phyloP scores from a whole-genome alignment of 2,329 filamentous ascomycete species.

The Pseudogymnoascus sp. region DNA sequence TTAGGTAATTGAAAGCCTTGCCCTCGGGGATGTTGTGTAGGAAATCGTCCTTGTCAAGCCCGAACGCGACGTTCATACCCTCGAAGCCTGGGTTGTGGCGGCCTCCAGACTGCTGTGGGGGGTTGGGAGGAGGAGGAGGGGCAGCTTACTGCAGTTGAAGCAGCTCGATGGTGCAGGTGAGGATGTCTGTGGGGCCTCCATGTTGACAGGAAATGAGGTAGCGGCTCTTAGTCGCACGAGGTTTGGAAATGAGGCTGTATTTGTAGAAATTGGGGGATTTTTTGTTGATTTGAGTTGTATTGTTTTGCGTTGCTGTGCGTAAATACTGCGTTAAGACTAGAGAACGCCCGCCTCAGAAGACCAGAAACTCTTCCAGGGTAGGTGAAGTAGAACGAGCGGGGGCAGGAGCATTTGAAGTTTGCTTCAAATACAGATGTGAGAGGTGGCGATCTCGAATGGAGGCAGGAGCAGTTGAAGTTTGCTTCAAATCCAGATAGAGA shows the following conservation, averaged over 20 bases:
- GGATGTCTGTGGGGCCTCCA: not conserved
- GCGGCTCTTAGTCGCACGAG: too few species aligned
- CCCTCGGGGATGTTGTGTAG: conserved; percentile 14
- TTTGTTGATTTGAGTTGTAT: not conserved
- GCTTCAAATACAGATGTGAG: not conserved
- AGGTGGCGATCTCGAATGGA: not conserved
- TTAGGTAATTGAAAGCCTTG: conserved; percentile 14
- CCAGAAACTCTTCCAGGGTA: not conserved
- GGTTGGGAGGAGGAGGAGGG: not conserved
- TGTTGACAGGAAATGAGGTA: not conserved
- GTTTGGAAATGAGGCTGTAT: not conserved
- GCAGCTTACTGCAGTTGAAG: not conserved
- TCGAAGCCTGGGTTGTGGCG: not conserved
- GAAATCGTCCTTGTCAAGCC: conserved; percentile 15
- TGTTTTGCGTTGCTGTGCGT: not conserved
- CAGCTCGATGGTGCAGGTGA: not conserved
- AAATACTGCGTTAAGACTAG: not conserved
- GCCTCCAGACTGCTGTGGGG: not conserved
- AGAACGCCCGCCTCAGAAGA: not conserved
- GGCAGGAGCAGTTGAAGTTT: not conserved
- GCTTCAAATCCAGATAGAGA: not conserved
- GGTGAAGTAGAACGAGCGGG: not conserved
- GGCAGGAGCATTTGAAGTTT: not conserved
- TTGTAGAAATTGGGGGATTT: not conserved
- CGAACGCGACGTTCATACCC: not conserved